A percentile compares a stretch with the other conserved stretches of the same genome.
Conservation (phyloP, 1,284 basidiomycete genomes). For the Boletus holoroseus region DNA sequence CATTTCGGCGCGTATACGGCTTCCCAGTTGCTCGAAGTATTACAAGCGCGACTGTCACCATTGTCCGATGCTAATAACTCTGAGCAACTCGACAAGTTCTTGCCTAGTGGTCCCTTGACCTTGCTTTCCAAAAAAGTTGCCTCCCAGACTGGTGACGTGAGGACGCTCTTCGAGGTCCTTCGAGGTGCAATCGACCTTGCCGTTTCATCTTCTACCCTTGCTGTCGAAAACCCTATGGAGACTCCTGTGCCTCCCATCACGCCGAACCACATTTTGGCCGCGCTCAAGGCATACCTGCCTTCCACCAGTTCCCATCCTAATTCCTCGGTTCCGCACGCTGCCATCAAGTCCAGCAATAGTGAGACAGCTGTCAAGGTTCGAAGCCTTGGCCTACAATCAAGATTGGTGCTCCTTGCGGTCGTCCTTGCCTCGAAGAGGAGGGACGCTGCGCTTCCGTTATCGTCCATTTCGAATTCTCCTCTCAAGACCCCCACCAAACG, state of each 20-base stretch:
- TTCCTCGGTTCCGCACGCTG: constrained; percentile 15
- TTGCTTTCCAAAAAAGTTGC: constrained; percentile 74
- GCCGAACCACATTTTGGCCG: constrained; percentile 59
- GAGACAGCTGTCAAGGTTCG: constrained; percentile 61
- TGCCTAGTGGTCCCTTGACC: constrained; percentile 57
- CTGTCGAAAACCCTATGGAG: constrained; percentile 39
- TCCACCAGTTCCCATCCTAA: constrained; percentile 35
- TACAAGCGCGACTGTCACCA: constrained; percentile 52
- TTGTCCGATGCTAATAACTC: constrained; percentile 37
- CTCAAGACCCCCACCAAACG: constrained; percentile 54
- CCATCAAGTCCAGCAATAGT: constrained; percentile 42
- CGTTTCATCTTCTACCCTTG: constrained; percentile 28
- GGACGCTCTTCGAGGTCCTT: constrained; percentile 69
- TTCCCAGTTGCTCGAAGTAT: constrained; percentile 58
- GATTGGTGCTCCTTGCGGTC: constrained; percentile 58
- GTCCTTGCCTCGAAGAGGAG: constrained; percentile 59
- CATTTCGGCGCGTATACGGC: constrained; percentile 75
- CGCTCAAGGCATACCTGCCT: constrained; percentile 63
- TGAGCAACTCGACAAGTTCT: constrained; percentile 44
- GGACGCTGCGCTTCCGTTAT: constrained; percentile 51
- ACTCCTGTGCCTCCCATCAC: constrained; percentile 45
- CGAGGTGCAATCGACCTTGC: constrained; percentile 72
- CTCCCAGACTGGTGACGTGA: constrained; percentile 70
- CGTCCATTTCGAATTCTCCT: constrained; percentile 32
- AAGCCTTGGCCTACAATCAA: constrained; percentile 64